Percentiles rank a stretch among this genome's conserved stretches.
phyloP scores from a whole-genome alignment of 208 protist genomes.

The Leishmania turanica region DNA sequence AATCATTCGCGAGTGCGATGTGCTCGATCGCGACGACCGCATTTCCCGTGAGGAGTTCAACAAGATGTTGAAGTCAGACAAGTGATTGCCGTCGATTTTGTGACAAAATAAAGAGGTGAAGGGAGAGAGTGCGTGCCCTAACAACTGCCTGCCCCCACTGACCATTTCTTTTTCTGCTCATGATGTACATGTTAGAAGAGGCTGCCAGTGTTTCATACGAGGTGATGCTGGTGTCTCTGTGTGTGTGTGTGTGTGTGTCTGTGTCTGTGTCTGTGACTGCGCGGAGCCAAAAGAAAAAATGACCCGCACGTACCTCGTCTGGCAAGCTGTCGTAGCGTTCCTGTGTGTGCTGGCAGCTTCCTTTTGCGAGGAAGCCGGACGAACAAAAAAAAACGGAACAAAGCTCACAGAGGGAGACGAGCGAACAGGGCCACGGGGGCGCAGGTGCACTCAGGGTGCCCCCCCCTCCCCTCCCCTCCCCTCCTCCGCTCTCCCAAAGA shows the following conservation, averaged over 20 bases:
- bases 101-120: background rate
- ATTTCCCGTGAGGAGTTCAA: slow-evolving; percentile 96
- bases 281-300: too few relatives aligned
- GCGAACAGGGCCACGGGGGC: background rate
- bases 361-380: background rate
- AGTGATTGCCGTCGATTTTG: slow-evolving; percentile 17
- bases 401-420: background rate
- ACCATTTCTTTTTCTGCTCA: background rate
- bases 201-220: too few relatives aligned
- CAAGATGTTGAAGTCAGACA: slow-evolving; percentile 86
- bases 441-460: background rate
- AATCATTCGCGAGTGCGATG: slow-evolving; percentile 96
- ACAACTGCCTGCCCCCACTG: background rate
- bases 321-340: too few relatives aligned
- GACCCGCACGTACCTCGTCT: too few relatives aligned
- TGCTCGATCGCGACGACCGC: slow-evolving; percentile 92
- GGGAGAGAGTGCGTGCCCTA: background rate
- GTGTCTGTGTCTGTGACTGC: background rate
- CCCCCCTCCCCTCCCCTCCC: too few relatives aligned
- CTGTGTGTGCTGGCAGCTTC: background rate
- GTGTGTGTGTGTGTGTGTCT: background rate
- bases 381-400: background rate
- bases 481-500: background rate
- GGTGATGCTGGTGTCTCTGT: background rate
- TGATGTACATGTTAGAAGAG: background rate